A percentile compares a stretch with the other conserved stretches of the same genome.
Conservation (phyloP, 2,329 filamentous ascomycete genomes). For the Ophiocordyceps camponoti-floridani region DNA sequence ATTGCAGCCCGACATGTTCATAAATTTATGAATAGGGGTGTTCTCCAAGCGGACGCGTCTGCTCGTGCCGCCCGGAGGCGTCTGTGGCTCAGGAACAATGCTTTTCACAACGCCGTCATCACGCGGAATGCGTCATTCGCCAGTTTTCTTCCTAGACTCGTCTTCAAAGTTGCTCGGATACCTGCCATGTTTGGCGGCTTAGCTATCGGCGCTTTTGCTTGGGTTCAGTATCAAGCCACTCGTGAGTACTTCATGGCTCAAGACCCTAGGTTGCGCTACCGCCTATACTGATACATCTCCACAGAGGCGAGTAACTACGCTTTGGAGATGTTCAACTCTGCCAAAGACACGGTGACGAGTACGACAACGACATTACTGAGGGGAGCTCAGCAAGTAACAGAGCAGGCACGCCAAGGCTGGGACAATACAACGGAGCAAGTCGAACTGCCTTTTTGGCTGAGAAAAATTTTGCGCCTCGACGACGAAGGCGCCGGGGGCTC, state of each 20-base stretch:
- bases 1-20: constrained; percentile 45
- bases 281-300: constrained; percentile 8
- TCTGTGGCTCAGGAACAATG: constrained; percentile 64
- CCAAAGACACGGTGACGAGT: constrained; percentile 51
- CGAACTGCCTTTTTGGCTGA: constrained; percentile 58
- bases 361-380: constrained; percentile 55
- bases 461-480: constrained; percentile 47
- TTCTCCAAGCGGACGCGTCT: constrained; percentile 47
- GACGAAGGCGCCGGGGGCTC: constrained; percentile 36
- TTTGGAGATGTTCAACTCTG: constrained; percentile 52
- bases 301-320: constrained; percentile 30
- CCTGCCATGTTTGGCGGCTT: constrained; percentile 85
- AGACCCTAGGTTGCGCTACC: neutral
- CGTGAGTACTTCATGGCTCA: constrained; percentile 34
- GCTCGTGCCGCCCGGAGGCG: constrained; percentile 42
- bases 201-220: constrained; percentile 72
- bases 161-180: constrained; percentile 74
- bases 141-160: constrained; percentile 61
- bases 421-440: constrained; percentile 64
- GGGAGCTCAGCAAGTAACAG: constrained; percentile 55
- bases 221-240: constrained; percentile 88
- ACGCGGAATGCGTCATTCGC: constrained; percentile 47
- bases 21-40: constrained; percentile 47
- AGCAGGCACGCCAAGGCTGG: constrained; percentile 68
- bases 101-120: constrained; percentile 63